phyloP scores from a whole-genome alignment of 805 yeast species.

The Yarrowia sp. region DNA sequence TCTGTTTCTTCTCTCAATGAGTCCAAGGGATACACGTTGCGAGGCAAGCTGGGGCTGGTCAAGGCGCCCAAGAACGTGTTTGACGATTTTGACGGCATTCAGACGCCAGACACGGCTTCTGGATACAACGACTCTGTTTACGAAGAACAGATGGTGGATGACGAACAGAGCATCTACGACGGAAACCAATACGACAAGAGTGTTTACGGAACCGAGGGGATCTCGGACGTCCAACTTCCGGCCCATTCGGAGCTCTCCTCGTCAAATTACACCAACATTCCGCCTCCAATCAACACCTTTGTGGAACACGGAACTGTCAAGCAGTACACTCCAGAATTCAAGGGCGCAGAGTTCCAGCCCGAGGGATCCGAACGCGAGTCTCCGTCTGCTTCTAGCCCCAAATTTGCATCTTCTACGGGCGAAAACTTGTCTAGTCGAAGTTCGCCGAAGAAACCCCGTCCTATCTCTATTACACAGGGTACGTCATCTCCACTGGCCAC shows the following conservation, averaged over 20 bases:
- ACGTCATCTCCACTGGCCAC: background rate
- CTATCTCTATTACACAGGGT: background rate
- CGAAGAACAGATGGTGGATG: background rate
- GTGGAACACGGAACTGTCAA: background rate
- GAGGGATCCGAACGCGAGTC: background rate
- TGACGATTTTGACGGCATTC: constrained; percentile 1
- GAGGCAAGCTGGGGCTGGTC: background rate
- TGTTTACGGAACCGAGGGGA: background rate
- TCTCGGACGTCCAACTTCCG: background rate
- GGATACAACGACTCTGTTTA: background rate
- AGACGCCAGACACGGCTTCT: background rate
- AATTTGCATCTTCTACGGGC: background rate
- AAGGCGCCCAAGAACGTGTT: background rate
- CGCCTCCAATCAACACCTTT: background rate
- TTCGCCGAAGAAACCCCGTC: background rate
- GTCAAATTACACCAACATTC: background rate
- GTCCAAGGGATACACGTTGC: background rate
- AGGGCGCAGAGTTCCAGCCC: background rate
- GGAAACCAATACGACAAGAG: background rate
- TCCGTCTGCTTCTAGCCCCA: background rate
- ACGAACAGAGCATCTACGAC: background rate
- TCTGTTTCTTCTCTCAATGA: background rate
- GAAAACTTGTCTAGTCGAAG: background rate
- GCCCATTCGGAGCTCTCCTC: background rate
- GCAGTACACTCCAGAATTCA: background rate